Base-by-base conservation (phyloP, 495 filamentous ascomycete genomes). In the Penicillium diatomitis region DNA sequence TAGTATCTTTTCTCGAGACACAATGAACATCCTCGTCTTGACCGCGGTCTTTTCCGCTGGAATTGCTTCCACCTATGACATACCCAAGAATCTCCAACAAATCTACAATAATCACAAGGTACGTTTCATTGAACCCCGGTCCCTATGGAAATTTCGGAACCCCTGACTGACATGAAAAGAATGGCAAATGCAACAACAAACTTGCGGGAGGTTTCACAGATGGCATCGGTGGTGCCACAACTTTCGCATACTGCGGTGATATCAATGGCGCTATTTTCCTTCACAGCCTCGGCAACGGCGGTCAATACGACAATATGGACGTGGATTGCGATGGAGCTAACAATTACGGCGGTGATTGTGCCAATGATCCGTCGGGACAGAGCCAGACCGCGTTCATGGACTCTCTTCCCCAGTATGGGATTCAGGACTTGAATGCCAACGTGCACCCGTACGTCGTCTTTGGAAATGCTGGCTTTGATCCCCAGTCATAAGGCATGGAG, bases 311-410 rank as follows among this genome's bases (percentile, higher is more conserved):
- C 12, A 55, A 68, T 61, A 84, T 85, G 80, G 82, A 85, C 56
- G 70, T 86, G 46, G 82, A 85, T 63, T 85, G 83, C 57, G 81
- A 86, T 50, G 83, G 82, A 5, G 59, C 63, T n/a, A 71, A 79
- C 47, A 58, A 64, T 7, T 56, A 64, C 4, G 58, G 60, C 0
- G 77, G 75, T 0, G 74, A 74, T 47, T 82, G 81, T 52, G 61
- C 56, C 12, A 69, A 68, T 42, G 79, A 78, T 41, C 52, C 46
- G 1, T 70, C 72, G 36, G 78, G 72, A 1, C 80, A 86, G 57
- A 54, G 57, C 35, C 54, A 70, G 40, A 85, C 82, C 3, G 66
- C 75, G 0, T 85, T 82, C 62, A 56, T 74, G 49, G 65, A 76
- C 38, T 51, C 65, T 6, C 64, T 83, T 12, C 53, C 40, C 5